Base-by-base conservation (phyloP, 345 rosid species). In the Rhizophora apiculata region DNA sequence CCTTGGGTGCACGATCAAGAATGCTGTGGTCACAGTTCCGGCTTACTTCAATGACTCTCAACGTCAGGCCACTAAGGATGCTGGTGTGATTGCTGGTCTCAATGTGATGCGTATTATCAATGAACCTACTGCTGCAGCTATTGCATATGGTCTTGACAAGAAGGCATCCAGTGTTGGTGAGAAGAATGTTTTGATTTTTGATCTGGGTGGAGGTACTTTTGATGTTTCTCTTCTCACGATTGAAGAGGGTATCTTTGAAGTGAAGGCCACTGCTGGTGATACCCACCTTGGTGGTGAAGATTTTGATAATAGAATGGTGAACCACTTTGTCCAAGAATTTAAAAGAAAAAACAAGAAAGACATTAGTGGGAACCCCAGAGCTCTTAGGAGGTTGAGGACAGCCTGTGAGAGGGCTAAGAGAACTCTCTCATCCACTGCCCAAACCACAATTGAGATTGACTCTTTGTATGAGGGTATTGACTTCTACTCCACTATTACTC, bases 271-370 rank as follows among this genome's bases (percentile, higher is more conserved):
- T 0, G 95, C 92, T 7, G 95, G 92, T 18, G 95, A 89, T 75
- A 89, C 89, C 8, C 92, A 89, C 63, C 89, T 87, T 60, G 95
- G 95, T 30, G 95, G 95, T 46, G 95, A 87, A 63, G 94, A 89
- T 67, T 87, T 89, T 31, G 91, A 89, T 65, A 89, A 89, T 65
- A 87, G 92, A 76, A 89, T 89, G 90, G 92, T 89, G 49, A 89
- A 89, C 78, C 88, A 85, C 67, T 89, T 89, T 37, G 92, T 84
- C 4, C 90, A 87, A 6, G 92, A 84, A 53, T 89, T 89, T 56
- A 87, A 87, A 86, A 85, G 95, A 63, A 87, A 87, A 84, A 39
- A 80, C 72, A 89, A 85, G 82, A 89, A 87, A 68, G 93, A 89
- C 20, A 86, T 88, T 22, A 83, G 80, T 8, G 87, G 93, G 21